These are phyloP conservation scores for Turritis glabra DNA, from an alignment of 345 rosid genomes.

Conservation along the genomic window DNA sequence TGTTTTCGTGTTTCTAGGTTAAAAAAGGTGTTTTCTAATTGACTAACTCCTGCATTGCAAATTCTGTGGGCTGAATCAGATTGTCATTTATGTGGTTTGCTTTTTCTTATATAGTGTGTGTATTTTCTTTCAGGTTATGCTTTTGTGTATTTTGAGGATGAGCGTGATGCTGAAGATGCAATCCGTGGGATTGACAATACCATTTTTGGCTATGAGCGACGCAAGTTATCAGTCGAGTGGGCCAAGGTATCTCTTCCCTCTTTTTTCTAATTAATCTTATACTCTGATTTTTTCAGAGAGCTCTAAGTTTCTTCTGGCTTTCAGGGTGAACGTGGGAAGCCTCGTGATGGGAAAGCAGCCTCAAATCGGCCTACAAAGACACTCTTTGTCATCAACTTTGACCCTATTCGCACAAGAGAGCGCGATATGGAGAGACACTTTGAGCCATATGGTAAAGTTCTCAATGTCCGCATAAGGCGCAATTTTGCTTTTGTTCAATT, in stretches of 20 bases:
- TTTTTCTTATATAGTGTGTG: constrained; percentile 4
- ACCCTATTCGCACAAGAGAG: constrained; percentile 69
- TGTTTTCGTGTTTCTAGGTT: constrained; percentile 28
- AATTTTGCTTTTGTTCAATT: constrained; percentile 88
- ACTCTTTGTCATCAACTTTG: constrained; percentile 82
- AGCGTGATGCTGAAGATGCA: constrained; percentile 85
- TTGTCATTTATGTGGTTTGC: background rate
- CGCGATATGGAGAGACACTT: constrained; percentile 77
- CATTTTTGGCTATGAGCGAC: constrained; percentile 77
- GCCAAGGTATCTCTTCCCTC: constrained; percentile 55
- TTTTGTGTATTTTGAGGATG: constrained; percentile 87
- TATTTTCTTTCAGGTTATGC: constrained; percentile 66
- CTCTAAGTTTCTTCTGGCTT: constrained; percentile 24
- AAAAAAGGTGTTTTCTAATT: constrained; percentile 28
- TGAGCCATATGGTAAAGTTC: constrained; percentile 76
- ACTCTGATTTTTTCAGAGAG: background rate
- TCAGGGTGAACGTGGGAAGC: constrained; percentile 79
- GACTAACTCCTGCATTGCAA: background rate
- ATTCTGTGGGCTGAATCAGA: constrained; percentile 8
- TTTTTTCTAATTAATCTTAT: background rate
- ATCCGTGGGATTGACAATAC: constrained; percentile 64
- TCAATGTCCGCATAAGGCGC: constrained; percentile 66
- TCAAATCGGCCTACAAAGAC: constrained; percentile 81
- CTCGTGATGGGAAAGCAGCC: constrained; percentile 55
- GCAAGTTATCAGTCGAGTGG: constrained; percentile 80